Evolutionary conservation across 192 early-diverging fungal species (phyloP).

Genomic region (Phycomyces blakesleeanus): DNA sequence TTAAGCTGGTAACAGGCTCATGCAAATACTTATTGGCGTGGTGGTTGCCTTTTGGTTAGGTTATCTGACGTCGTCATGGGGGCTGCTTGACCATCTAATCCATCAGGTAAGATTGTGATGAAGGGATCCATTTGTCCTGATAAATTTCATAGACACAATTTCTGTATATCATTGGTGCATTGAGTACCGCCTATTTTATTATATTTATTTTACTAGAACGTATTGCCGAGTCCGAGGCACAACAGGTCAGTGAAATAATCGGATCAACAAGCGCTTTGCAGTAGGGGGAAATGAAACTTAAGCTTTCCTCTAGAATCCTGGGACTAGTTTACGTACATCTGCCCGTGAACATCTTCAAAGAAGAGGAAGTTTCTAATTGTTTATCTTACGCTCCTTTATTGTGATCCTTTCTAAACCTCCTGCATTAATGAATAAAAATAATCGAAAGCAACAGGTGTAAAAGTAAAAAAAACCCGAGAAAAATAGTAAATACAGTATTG

Average conservation of each 20-base stretch:
- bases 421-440: too few species aligned
- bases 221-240: conserved; percentile 9
- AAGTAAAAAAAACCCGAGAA: not conserved
- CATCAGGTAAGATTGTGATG: conserved; percentile 10
- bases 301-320: conserved; percentile 3
- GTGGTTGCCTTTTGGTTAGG: conserved; percentile 19
- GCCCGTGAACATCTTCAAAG: conserved; percentile 26
- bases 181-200: not conserved
- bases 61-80: conserved; percentile 14
- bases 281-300: not conserved
- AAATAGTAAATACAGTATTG: too few species aligned
- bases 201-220: conserved; percentile 18
- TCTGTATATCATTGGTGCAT: conserved; percentile 2
- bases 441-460: not conserved
- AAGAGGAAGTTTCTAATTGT: conserved; percentile 20
- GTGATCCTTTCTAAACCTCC: too few species aligned
- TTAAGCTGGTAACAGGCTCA: not conserved
- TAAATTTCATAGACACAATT: conserved; percentile 1
- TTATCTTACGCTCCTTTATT: too few species aligned
- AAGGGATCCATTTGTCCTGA: not conserved
- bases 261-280: not conserved
- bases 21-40: conserved; percentile 15
- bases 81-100: not conserved
- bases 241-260: not conserved
- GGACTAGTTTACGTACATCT: conserved; percentile 9